Evolutionary conservation across 306 rosid genomes (phyloP), one percentile per base, ranked within the genome.

Genomic region (Dalbergia oliveri): DNA sequence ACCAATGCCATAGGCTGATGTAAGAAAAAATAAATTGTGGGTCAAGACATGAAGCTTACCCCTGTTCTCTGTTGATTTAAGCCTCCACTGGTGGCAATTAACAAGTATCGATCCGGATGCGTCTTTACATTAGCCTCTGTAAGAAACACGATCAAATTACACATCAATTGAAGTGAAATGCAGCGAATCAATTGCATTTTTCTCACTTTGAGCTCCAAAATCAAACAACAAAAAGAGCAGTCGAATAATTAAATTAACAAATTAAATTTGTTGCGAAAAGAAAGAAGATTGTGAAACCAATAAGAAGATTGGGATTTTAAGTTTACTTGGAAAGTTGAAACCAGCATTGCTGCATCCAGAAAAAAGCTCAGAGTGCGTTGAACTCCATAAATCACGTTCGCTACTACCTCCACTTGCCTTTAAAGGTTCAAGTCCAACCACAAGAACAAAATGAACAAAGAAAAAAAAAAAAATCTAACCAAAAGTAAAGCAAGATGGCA

Each of bases 11-110:
- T 26, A 26, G 31, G 1, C 2, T 26, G 31, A 26, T 26, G 31
- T 26, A 26, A 26, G 2, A 26, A 26, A 26, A 26, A 26, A 26
- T 26, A 43, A 9, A 9, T 43, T 43, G 49, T 9, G 11, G 49
- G 2, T 43, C 49, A 9, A 43, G 49, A 43, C 9, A 50, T 18
- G 21, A 56, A 81, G 44, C 83, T 70, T 79, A 94, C 99, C 95
- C 99, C 99, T 69, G 97, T 94, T 89, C 99, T 90, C 83, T 94
- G 99, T 76, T 94, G 97, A 88, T 94, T 94, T 79, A 94, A 79
- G 58, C 99, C 99, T 82, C 97, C 99, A 69, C 97, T 93, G 3
- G 97, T 87, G 41, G 86, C 91, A 69, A 94, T 94, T 77, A 90
- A 56, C 89, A 94, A 85, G 79, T 87, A 90, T 35, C 95, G 86